Evolutionary conservation across 768 basidiomycete species (phyloP), one percentile per base, ranked within the genome.

Genomic region (Pleurotus salmoneostramineus): DNA sequence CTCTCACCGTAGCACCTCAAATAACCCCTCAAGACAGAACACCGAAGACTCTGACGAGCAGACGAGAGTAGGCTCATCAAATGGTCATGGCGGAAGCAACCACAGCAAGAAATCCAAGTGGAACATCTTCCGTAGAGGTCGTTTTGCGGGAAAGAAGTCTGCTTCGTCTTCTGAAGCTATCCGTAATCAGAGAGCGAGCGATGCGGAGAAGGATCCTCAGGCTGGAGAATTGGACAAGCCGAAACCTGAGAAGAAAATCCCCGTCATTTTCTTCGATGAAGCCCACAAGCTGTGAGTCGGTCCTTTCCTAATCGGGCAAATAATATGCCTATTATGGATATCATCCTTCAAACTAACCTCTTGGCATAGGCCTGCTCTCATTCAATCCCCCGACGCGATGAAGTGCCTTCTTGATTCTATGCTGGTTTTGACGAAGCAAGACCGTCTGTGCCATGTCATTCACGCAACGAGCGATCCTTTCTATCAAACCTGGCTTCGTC

Each of bases 401-500:
- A 93, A 92, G 68, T 87, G 85, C 61, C 71, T 94, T 12, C 78
- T 94, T 35, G 92, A 93, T 65, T 88, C 90, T 10, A 89, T 92
- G 83, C 82, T 93, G 15, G 91, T 93, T 11, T 73, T 93, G 56
- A 92, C 92, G 34, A 93, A 93, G 72, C 92, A 93, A 69, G 91
- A 93, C 65, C 76, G 88, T n/a, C 70, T 93, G 11, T 89, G 88
- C 64, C 89, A 92, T 65, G 86, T 92, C 64, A 84, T 91, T 51
- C 89, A 91, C 61, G 88, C 88, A 4, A 89, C 89, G 4, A 90
- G 88, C 63, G 89, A 93, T 62, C 89, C 90, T 0, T 91, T 91
- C 70, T 93, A 91, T 65, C 90, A 91, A 63, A 89, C 86, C 10
- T 91, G 88, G 89, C 75, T 93, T 47, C 77, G 89, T 60, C 89